Evolutionary conservation across 1,139 yeast genomes (phyloP).

Genomic region (Hanseniaspora gamundiae): DNA sequence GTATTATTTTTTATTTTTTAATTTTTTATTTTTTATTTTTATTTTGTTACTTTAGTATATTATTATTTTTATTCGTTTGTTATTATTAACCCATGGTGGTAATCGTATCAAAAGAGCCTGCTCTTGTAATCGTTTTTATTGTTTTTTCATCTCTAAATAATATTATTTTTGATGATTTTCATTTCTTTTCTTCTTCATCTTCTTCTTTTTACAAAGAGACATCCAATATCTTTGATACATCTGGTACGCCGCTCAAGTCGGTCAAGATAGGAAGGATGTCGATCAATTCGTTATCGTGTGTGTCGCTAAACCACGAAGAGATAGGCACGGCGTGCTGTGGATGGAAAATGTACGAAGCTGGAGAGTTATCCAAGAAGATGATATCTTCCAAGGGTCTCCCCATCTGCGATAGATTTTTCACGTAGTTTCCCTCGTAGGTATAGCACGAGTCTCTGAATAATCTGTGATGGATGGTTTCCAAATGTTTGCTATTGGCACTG

Average conservation of each 20-base stretch:
- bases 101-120: slow-evolving; percentile 7
- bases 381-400: slow-evolving; percentile 83
- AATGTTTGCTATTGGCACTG: slow-evolving; percentile 19
- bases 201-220: slow-evolving; percentile 37
- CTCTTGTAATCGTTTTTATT: too few relatives aligned
- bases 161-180: neutral
- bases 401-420: slow-evolving; percentile 82
- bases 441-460: slow-evolving; percentile 79
- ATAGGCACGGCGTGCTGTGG: slow-evolving; percentile 98
- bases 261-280: slow-evolving; percentile 86
- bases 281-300: slow-evolving; percentile 87
- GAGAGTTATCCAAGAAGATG: slow-evolving; percentile 90
- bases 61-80: too few relatives aligned
- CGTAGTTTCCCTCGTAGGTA: slow-evolving; percentile 81
- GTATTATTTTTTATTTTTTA: neutral
- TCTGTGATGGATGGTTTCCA: slow-evolving; percentile 70
- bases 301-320: slow-evolving; percentile 96
- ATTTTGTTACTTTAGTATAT: too few relatives aligned
- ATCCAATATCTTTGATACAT: slow-evolving; percentile 76
- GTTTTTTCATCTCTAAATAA: too few relatives aligned
- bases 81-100: too few relatives aligned
- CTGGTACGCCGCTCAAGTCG: slow-evolving; percentile 74
- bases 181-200: neutral
- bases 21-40: neutral
- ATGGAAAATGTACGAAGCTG: slow-evolving; percentile 92